A percentile compares a stretch with the other conserved stretches of the same genome.
Conservation (phyloP, 192 early-diverging fungal species). For the Kickxella alabastrina region DNA sequence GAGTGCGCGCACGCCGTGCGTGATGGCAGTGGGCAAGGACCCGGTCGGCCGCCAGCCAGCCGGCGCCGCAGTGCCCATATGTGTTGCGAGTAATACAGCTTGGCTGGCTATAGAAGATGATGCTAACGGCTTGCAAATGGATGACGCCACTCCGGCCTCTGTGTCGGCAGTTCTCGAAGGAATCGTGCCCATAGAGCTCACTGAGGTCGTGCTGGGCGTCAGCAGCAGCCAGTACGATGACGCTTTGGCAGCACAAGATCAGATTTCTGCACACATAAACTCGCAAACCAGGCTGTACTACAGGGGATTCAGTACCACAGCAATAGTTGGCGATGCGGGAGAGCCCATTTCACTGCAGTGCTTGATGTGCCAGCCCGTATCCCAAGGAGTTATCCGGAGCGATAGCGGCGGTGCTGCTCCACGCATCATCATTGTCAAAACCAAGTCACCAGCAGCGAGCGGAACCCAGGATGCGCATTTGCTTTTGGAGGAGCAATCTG, state of each 20-base stretch:
- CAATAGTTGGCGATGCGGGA: background rate
- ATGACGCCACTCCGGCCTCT: background rate
- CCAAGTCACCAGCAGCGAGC: background rate
- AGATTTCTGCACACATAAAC: conserved; percentile 16
- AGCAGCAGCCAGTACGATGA: conserved; percentile 19
- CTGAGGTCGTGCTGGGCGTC: conserved; percentile 43
- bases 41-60: background rate
- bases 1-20: background rate
- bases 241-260: conserved; percentile 15
- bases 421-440: conserved; percentile 33
- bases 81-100: conserved; percentile 3
- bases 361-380: conserved; percentile 47
- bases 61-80: conserved; percentile 1
- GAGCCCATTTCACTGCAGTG: conserved; percentile 16
- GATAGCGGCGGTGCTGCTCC: conserved; percentile 3
- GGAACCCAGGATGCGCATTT: background rate
- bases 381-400: conserved; percentile 19
- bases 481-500: background rate
- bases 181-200: conserved; percentile 24
- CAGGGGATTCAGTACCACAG: conserved; percentile 1
- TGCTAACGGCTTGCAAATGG: background rate
- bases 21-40: background rate
- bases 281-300: conserved; percentile 8
- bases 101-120: conserved; percentile 11
- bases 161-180: conserved; percentile 16